A percentile compares a stretch with the other conserved stretches of the same genome.
Evolutionary conservation across 768 basidiomycete genomes (phyloP).

Genomic region (Suillus americanus): DNA sequence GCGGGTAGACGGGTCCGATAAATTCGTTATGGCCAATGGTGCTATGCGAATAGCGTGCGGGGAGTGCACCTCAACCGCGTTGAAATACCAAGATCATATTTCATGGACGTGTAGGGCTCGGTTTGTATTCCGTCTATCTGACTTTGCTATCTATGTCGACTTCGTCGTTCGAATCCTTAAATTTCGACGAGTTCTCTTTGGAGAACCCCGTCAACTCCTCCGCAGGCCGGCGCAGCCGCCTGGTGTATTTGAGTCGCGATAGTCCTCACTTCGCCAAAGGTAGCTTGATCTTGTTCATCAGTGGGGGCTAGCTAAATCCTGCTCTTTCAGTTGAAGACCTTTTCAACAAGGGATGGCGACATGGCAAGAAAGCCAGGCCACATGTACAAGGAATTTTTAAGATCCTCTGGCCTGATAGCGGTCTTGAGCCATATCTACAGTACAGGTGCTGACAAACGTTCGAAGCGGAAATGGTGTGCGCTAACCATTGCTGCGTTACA

Average conservation of each 20-base stretch:
- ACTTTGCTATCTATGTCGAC: conserved; percentile 7
- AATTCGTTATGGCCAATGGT: neutral
- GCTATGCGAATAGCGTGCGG: neutral
- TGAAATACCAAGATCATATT: neutral
- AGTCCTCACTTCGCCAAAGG: conserved; percentile 40
- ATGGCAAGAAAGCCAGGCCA: conserved; percentile 51
- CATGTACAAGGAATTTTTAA: conserved; percentile 51
- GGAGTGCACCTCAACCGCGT: neutral
- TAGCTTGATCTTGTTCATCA: conserved; percentile 3
- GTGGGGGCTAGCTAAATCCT: conserved; percentile 4
- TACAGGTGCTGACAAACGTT: conserved; percentile 44
- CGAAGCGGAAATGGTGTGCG: conserved; percentile 8
- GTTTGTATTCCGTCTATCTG: neutral
- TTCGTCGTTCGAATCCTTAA: conserved; percentile 4
- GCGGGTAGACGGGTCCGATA: neutral
- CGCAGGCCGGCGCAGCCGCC: conserved; percentile 40
- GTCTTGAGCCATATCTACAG: conserved; percentile 43
- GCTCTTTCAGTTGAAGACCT: conserved; percentile 43
- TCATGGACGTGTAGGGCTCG: neutral
- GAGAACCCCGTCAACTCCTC: conserved; percentile 41
- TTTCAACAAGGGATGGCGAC: conserved; percentile 56
- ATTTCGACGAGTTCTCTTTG: conserved; percentile 34
- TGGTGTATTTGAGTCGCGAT: conserved; percentile 39
- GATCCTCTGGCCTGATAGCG: conserved; percentile 45
- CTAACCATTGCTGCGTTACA: conserved; percentile 11